Base-by-base conservation (phyloP, 1,139 yeast genomes). In the Pichia sp. region DNA sequence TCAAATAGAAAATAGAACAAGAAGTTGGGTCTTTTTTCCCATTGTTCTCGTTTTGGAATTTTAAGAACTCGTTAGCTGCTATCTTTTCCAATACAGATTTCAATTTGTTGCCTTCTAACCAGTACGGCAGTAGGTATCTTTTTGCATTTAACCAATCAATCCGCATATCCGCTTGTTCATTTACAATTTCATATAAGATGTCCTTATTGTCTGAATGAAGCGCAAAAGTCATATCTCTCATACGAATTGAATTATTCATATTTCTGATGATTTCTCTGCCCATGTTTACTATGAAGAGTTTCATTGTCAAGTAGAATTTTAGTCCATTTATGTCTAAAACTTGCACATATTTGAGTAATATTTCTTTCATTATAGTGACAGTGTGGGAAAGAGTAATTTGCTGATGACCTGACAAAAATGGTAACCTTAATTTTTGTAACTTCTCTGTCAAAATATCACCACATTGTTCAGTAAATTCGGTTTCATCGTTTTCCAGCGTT, bases 191-290 rank as follows among this genome's bases (percentile, higher is more conserved):
- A 21, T 85, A 68, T 26, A 91, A 63, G 43, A 87, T 66, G 53
- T 86, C 91, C 60, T 85, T 87, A 55, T 85, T 83, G 52, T 84
- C 89, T 56, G 93, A 84, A 66, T 88, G 96, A 36, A 87, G 69
- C 0, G 96, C 97, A 95, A 96, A 91, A 52, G 79, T 78, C 48
- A 86, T 78, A 68, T 91, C 98, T 63, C 97, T 76, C 82, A 86
- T 85, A 1, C 83, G 75, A 59, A 91, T 71, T 1, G 74, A 67
- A 10, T 65, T 57, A 13, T 26, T 44, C 1, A 36, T 30, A 45
- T 50, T 49, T 12, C n/a, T 40, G 9, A 8, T 13, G 3, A 51
- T 25, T n/a, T 74, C 70, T 45, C 74, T 71, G 54, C 79, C 80
- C 1, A 71, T 62, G 60, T 82, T 86, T 12, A 82, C 67, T 58